Conservation (phyloP, 2,329 filamentous ascomycete species). For the Penicillium sp. region DNA sequence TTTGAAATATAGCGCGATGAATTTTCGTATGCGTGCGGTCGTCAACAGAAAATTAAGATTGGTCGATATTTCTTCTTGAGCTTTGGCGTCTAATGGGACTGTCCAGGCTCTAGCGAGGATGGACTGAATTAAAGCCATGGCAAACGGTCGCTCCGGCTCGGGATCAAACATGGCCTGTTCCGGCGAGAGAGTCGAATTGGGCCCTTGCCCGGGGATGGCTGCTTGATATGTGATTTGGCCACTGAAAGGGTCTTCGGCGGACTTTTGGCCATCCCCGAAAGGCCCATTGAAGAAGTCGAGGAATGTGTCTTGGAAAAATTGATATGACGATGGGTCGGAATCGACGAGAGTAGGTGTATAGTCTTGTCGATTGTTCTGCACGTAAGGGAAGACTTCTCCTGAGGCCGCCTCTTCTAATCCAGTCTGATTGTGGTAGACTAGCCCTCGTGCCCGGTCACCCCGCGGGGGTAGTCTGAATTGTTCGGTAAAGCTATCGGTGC, state of each 20-base stretch:
- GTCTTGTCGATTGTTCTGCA: conserved; percentile 15
- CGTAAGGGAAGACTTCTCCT: conserved; percentile 17
- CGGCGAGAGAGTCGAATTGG: conserved; percentile 16
- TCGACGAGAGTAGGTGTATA: conserved; percentile 22
- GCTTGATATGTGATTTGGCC: conserved; percentile 20
- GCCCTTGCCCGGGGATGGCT: conserved; percentile 17
- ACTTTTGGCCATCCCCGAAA: conserved; percentile 29
- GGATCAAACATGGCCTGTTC: conserved; percentile 32
- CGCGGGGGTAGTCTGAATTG: conserved; percentile 44
- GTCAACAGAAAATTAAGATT: conserved; percentile 42
- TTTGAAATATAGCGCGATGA: conserved; percentile 44
- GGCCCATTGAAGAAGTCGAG: conserved; percentile 40
- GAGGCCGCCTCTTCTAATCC: conserved; percentile 23
- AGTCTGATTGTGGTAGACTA: conserved; percentile 37
- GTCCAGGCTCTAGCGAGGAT: conserved; percentile 41
- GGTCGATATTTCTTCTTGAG: conserved; percentile 40
- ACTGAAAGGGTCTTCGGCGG: conserved; percentile 20
- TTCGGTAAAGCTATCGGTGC: conserved; percentile 48
- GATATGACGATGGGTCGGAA: conserved; percentile 24
- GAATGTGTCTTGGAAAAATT: conserved; percentile 38
- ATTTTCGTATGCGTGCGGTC: conserved; percentile 42
- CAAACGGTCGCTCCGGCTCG: conserved; percentile 39
- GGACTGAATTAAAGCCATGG: conserved; percentile 40
- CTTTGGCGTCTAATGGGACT: conserved; percentile 37
- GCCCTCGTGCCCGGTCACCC: conserved; percentile 36